Conservation (phyloP, 768 basidiomycete genomes). For the Crucibulum laeve region DNA sequence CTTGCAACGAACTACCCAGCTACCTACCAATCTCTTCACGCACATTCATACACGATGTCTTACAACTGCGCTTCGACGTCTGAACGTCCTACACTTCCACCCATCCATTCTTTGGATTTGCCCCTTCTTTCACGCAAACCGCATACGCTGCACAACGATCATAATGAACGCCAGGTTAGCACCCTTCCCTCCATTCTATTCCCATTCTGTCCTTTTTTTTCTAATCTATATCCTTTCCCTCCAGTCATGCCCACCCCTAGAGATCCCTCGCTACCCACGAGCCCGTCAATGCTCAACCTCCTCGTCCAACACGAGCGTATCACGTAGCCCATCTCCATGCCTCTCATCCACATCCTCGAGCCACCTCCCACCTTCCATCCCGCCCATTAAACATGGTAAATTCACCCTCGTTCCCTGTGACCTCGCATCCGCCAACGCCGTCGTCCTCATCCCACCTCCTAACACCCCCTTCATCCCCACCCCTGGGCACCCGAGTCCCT, state of each 20-base stretch:
- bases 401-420: slow-evolving; percentile 41
- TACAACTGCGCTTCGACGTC: slow-evolving; percentile 13
- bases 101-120: slow-evolving; percentile 43
- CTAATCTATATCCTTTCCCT: slow-evolving; percentile 1
- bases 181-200: neutral
- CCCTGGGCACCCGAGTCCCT: neutral
- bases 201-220: neutral
- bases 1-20: neutral
- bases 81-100: slow-evolving; percentile 45
- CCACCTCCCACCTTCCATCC: slow-evolving; percentile 7
- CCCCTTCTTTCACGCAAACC: slow-evolving; percentile 12
- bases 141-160: slow-evolving; percentile 8
- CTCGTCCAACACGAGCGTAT: slow-evolving; percentile 26
- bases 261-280: slow-evolving; percentile 14
- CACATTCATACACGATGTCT: slow-evolving; percentile 8
- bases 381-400: slow-evolving; percentile 13
- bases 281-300: slow-evolving; percentile 29
- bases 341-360: slow-evolving; percentile 10
- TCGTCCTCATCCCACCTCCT: slow-evolving; percentile 36
- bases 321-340: slow-evolving; percentile 36
- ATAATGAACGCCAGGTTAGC: slow-evolving; percentile 13
- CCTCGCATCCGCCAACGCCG: slow-evolving; percentile 44
- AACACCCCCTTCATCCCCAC: slow-evolving; percentile 6
- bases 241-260: slow-evolving; percentile 15
- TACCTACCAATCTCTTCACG: neutral